These are phyloP conservation scores for Alternaria novae-zelandiae DNA, from an alignment of 2,329 filamentous ascomycete genomes.

Conservation along the genomic window DNA sequence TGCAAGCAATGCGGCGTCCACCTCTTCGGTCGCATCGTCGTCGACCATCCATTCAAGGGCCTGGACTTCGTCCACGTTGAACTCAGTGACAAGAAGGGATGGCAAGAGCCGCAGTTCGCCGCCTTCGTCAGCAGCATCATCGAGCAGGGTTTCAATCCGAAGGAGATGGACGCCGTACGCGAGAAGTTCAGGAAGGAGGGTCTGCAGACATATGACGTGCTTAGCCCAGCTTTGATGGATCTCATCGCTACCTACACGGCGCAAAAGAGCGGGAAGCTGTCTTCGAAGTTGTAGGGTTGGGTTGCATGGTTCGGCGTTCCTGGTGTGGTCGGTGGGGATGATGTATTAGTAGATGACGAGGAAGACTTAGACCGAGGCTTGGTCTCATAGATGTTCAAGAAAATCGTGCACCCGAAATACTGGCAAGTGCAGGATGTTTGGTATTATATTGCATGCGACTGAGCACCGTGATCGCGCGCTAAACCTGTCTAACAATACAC, in stretches of 20 bases:
- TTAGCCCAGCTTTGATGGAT: constrained; percentile 70
- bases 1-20: constrained; percentile 59
- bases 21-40: constrained; percentile 71
- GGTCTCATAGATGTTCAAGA: background rate
- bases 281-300: constrained; percentile 28
- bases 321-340: background rate
- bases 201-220: constrained; percentile 67
- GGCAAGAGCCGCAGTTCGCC: constrained; percentile 75
- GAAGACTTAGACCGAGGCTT: background rate
- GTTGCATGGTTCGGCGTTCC: background rate
- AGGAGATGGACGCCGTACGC: constrained; percentile 63
- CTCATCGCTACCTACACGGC: constrained; percentile 57
- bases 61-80: constrained; percentile 74
- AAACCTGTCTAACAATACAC: background rate
- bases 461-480: constrained; percentile 17
- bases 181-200: constrained; percentile 61
- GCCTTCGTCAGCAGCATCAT: constrained; percentile 72
- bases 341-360: constrained; percentile 3
- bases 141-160: constrained; percentile 68
- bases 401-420: background rate
- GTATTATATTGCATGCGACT: background rate
- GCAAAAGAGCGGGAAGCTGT: constrained; percentile 51
- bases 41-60: constrained; percentile 70
- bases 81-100: constrained; percentile 65
- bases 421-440: background rate